Conservation (phyloP, 2,329 filamentous ascomycete species). For the Clarireedia paspali region DNA sequence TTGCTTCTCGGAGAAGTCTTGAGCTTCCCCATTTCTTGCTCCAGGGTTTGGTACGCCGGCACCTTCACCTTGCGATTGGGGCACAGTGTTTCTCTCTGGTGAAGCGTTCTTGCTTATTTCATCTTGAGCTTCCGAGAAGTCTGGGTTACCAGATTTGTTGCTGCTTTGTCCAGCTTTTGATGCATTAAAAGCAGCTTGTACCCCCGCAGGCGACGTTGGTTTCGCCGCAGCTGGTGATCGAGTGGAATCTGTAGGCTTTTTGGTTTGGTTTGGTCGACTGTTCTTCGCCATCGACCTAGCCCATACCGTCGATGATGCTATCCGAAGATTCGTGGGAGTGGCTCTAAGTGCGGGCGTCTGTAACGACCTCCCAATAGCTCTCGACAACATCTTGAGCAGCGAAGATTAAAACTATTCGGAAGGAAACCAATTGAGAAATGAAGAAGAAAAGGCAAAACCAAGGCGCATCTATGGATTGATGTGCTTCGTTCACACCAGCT, state of each 20-base stretch:
- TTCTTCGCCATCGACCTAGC: conserved; percentile 37
- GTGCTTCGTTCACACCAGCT: too few species aligned
- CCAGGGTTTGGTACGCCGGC: conserved; percentile 14
- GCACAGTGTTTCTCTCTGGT: conserved; percentile 12
- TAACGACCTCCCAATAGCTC: conserved; percentile 23
- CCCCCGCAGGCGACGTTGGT: conserved; percentile 13
- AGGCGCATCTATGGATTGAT: too few species aligned
- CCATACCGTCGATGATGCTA: conserved; percentile 34
- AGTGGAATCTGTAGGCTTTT: conserved; percentile 21
- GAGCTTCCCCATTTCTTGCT: conserved; percentile 12
- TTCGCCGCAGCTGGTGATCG: conserved; percentile 13
- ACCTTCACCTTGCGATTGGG: conserved; percentile 9
- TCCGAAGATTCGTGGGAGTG: conserved; percentile 25
- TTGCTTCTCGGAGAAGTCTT: conserved; percentile 19
- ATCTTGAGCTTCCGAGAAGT: conserved; percentile 16
- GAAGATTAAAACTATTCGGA: too few species aligned
- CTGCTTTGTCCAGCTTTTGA: conserved; percentile 13
- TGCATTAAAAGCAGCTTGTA: conserved; percentile 12
- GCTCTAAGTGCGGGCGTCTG: conserved; percentile 22
- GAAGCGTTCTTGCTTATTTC: conserved; percentile 16
- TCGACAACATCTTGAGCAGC: conserved; percentile 26
- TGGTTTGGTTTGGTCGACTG: conserved; percentile 26
- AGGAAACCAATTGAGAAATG: not conserved
- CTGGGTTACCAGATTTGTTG: conserved; percentile 15
- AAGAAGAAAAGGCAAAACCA: not conserved